Evolutionary conservation across 1,284 basidiomycete genomes (phyloP).

Genomic region (Ganoderma multipileum): DNA sequence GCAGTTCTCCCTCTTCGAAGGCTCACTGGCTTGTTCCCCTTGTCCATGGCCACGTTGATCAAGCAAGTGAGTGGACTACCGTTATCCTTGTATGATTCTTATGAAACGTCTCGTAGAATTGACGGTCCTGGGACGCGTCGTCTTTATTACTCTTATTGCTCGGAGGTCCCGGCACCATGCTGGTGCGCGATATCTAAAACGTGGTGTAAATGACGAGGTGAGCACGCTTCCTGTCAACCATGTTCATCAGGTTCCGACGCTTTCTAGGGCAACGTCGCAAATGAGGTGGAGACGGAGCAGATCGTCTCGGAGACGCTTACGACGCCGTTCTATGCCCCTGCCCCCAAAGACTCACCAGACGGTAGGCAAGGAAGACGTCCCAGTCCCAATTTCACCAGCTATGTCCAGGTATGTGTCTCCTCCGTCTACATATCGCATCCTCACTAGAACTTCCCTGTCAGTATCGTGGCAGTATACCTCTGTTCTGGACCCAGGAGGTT

Average conservation of each 20-base stretch:
- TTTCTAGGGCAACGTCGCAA: constrained; percentile 92
- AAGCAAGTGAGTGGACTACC: constrained; percentile 82
- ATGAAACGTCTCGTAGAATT: constrained; percentile 71
- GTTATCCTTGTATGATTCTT: not conserved
- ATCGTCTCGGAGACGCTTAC: constrained; percentile 95
- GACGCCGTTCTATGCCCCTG: constrained; percentile 86
- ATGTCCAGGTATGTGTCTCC: constrained; percentile 74
- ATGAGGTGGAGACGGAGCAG: constrained; percentile 99
- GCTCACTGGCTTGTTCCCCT: constrained; percentile 92
- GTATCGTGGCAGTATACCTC: constrained; percentile 95
- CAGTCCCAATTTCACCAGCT: constrained; percentile 91
- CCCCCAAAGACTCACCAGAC: constrained; percentile 41
- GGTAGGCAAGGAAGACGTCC: constrained; percentile 55
- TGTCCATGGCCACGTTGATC: constrained; percentile 96
- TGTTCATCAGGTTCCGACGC: constrained; percentile 6
- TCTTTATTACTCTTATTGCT: constrained; percentile 95
- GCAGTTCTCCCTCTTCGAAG: constrained; percentile 44
- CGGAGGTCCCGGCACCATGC: constrained; percentile 95
- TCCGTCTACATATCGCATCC: too few relatives aligned
- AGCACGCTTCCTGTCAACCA: not conserved
- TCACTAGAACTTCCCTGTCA: constrained; percentile 39
- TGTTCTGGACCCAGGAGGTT: constrained; percentile 96
- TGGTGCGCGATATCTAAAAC: constrained; percentile 93
- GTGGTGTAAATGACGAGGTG: constrained; percentile 93
- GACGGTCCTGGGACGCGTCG: constrained; percentile 87